Conservation (phyloP, 805 yeast genomes). For the Monosporozyma solicola region DNA sequence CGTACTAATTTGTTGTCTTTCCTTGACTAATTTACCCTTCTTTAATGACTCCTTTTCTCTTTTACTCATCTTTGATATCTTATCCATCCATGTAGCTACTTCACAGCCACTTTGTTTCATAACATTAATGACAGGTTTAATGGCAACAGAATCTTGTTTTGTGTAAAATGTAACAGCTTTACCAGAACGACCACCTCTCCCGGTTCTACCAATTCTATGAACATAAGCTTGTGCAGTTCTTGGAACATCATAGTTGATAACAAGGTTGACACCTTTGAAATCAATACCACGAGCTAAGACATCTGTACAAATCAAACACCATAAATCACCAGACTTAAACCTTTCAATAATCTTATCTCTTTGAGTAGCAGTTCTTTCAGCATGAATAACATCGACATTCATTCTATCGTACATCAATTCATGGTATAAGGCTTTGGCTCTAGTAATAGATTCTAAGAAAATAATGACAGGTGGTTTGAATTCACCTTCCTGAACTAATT, state of each 20-base stretch:
- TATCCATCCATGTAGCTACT: constrained; percentile 75
- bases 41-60: constrained; percentile 55
- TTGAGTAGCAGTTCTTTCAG: constrained; percentile 84
- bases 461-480: constrained; percentile 89
- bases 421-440: constrained; percentile 93
- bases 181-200: constrained; percentile 86
- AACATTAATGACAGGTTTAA: constrained; percentile 82
- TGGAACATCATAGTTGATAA: constrained; percentile 95
- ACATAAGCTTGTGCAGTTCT: constrained; percentile 89
- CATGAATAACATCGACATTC: constrained; percentile 92
- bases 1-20: constrained; percentile 73
- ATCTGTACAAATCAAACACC: constrained; percentile 96
- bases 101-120: constrained; percentile 86
- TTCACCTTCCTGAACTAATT: constrained; percentile 73
- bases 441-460: constrained; percentile 80
- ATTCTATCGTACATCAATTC: constrained; percentile 85
- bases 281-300: constrained; percentile 95
- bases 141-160: constrained; percentile 68
- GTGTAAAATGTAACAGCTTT: constrained; percentile 88
- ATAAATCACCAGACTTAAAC: constrained; percentile 81
- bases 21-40: constrained; percentile 35
- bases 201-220: constrained; percentile 97
- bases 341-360: constrained; percentile 76
- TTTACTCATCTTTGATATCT: constrained; percentile 54
- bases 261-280: constrained; percentile 89